Evolutionary conservation across 2,329 filamentous ascomycete genomes (phyloP), one percentile per base, ranked within the genome.

Genomic region (Trichoderma sp.): DNA sequence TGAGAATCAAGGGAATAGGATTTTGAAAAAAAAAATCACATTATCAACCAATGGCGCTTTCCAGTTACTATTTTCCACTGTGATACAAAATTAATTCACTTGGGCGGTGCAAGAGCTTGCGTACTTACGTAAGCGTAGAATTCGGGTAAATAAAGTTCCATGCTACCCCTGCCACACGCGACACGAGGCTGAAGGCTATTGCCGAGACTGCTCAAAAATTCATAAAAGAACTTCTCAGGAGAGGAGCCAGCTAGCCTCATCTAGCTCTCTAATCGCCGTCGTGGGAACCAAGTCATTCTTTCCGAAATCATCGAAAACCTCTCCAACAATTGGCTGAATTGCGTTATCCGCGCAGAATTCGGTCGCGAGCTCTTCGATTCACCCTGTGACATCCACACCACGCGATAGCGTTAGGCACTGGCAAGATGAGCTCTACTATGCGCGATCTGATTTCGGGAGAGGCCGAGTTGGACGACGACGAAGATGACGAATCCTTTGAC

Each of bases 391-490:
- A 59, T 68, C 34, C 52, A n/a, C 49, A 10, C 43, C 56, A 70
- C 64, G 59, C 69, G 64, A 59, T 68, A 61, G 49, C 65, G 43
- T 52, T 46, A 26, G 39, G 37, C 26, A 71, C 58, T 68, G 71
- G 76, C 73, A 78, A 86, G 76, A 90, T 90, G 88, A 89, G 86
- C 77, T 84, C 79, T 77, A 84, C 80, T 59, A 89, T 92, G 87
- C 87, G 87, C 79, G 89, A 94, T 78, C 84, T 97, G 77, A 90
- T 99, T 76, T 90, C 95, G 74, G 90, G 89, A 72, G 90, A 94
- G 82, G 96, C 95, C 74, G 90, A 96, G 80, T 83, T 97, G 70
- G 94, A 94, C 77, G 90, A 90, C 30, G 92, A 96, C 68, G 92
- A 95, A 73, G 92, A 95, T 65, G 93, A 96, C 71, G 93, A 92